Conservation (phyloP, 192 early-diverging fungal genomes). For the Piromyces finnis region DNA sequence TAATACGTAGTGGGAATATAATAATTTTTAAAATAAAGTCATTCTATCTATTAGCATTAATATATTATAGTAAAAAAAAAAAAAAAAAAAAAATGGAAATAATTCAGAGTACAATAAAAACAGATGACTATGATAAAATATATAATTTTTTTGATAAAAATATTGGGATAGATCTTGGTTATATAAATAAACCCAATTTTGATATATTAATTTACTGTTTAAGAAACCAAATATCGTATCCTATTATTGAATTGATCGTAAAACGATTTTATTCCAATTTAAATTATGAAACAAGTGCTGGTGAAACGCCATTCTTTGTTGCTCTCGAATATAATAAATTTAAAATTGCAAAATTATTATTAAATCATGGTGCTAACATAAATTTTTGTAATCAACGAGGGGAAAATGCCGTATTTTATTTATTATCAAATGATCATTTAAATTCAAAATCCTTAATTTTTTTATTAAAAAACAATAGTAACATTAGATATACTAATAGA, state of each 20-base stretch:
- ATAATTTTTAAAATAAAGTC: too few relatives aligned
- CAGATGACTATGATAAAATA: neutral
- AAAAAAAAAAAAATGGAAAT: neutral
- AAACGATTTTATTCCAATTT: neutral
- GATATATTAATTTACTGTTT: neutral
- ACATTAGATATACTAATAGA: neutral
- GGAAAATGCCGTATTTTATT: neutral
- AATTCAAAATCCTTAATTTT: neutral
- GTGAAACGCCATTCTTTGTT: neutral
- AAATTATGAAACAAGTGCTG: neutral
- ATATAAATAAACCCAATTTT: neutral
- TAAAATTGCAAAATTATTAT: neutral
- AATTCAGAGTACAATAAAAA: neutral
- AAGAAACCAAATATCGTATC: neutral
- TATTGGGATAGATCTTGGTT: neutral
- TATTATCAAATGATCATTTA: neutral
- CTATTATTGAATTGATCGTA: neutral
- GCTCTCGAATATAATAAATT: neutral
- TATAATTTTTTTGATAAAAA: neutral
- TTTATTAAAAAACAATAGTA: neutral
- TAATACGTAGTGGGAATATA: too few relatives aligned
- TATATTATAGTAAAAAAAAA: too few relatives aligned
- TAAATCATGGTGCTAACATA: neutral
- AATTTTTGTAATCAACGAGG: neutral
- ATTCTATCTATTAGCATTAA: too few relatives aligned